Conservation (phyloP, 2,329 filamentous ascomycete species). For the Xylariaceae sp. region DNA sequence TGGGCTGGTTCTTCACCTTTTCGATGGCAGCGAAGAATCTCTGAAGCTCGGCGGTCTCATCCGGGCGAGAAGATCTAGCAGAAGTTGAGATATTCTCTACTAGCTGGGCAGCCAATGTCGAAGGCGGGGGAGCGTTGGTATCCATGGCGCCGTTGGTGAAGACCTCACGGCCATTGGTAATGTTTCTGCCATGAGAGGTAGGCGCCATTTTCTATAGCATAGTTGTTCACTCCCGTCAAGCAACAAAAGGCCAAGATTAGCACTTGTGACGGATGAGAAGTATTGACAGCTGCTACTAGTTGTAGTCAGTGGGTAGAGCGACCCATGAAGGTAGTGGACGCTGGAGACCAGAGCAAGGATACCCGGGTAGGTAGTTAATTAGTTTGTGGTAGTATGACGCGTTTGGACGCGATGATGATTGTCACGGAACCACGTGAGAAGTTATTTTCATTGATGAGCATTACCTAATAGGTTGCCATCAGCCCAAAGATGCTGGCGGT, state of each 20-base stretch:
- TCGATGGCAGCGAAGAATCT: constrained; percentile 68
- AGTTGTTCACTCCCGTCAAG: background rate
- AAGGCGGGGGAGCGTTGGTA: constrained; percentile 62
- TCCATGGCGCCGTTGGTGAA: constrained; percentile 33
- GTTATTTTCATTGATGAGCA: too few relatives aligned
- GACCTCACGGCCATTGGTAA: constrained; percentile 33
- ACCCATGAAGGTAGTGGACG: constrained; percentile 6
- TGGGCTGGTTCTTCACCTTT: constrained; percentile 58
- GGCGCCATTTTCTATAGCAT: constrained; percentile 37
- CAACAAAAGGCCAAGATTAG: background rate
- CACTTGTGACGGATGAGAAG: background rate
- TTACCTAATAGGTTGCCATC: background rate
- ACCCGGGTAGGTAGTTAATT: background rate
- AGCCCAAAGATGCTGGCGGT: background rate
- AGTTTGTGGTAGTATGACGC: too few relatives aligned
- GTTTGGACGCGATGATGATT: constrained; percentile 19
- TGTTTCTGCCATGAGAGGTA: constrained; percentile 41
- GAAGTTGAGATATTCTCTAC: constrained; percentile 79
- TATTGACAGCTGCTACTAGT: background rate
- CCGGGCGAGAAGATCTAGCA: constrained; percentile 64
- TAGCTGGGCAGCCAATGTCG: constrained; percentile 86
- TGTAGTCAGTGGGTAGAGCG: background rate
- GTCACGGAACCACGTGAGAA: constrained; percentile 33
- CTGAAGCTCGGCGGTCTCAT: constrained; percentile 76
- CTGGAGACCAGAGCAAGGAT: too few relatives aligned